phyloP scores from a whole-genome alignment of 129 eudicot genomes.

The Saposhnikovia divaricata region DNA sequence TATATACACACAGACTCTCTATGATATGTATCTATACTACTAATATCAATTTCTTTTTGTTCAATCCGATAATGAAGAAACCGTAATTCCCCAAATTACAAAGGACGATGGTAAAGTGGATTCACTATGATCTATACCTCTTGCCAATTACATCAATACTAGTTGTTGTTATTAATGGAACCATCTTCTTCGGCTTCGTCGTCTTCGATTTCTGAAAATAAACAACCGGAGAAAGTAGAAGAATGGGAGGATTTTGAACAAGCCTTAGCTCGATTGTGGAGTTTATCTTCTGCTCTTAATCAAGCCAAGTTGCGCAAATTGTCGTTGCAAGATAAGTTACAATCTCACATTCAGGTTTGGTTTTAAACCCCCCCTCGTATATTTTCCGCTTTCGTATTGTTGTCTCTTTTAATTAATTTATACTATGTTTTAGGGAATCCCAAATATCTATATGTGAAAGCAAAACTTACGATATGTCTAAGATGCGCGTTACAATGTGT shows the following conservation, averaged over 20 bases:
- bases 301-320: conserved; percentile 51
- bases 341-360: conserved; percentile 35
- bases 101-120: conserved; percentile 52
- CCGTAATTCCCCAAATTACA: conserved; percentile 23
- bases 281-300: conserved; percentile 62
- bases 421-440: too few species aligned
- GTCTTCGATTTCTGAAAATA: conserved; percentile 24
- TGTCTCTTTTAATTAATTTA: neutral
- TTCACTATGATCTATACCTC: conserved; percentile 26
- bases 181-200: neutral
- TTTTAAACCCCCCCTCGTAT: conserved; percentile 5
- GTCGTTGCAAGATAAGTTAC: conserved; percentile 48
- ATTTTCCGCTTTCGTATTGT: neutral
- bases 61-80: neutral
- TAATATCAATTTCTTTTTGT: neutral
- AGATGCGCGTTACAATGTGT: neutral
- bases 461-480: too few species aligned
- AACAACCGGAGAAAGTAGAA: conserved; percentile 23
- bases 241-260: conserved; percentile 82
- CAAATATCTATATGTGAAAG: too few species aligned
- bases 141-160: conserved; percentile 15
- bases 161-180: conserved; percentile 30
- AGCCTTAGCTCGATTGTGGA: conserved; percentile 65
- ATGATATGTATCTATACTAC: too few species aligned
- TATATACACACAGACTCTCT: too few species aligned